A percentile compares a stretch with the other conserved stretches of the same genome.
Evolutionary conservation across 148 eudicot species (phyloP).

Genomic region (Rhododendron henanense): DNA sequence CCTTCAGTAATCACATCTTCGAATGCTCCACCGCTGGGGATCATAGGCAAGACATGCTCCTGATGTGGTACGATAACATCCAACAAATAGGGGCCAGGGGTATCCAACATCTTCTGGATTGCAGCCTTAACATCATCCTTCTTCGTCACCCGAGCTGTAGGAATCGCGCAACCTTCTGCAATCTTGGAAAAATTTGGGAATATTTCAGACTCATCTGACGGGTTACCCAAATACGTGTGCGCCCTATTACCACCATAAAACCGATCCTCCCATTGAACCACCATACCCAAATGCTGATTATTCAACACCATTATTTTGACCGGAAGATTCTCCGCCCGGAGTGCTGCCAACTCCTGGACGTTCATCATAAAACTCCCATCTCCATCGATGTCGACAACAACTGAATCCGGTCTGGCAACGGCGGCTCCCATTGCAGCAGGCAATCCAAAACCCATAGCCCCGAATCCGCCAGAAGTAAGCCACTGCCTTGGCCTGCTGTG

Average conservation of each 20-base stretch:
- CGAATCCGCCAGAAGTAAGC: slow-evolving; percentile 32
- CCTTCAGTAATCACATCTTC: too few relatives aligned
- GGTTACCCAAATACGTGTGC: slow-evolving; percentile 52
- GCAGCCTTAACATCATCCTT: slow-evolving; percentile 11
- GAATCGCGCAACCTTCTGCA: slow-evolving; percentile 47
- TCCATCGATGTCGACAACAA: slow-evolving; percentile 35
- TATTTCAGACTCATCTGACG: slow-evolving; percentile 25
- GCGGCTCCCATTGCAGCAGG: slow-evolving; percentile 62
- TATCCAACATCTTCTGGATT: too few relatives aligned
- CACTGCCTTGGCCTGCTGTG: slow-evolving; percentile 31
- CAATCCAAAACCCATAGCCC: slow-evolving; percentile 67
- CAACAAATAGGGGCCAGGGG: too few relatives aligned
- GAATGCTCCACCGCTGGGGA: too few relatives aligned
- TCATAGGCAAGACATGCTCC: too few relatives aligned
- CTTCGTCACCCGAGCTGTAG: neutral
- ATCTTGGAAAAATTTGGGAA: slow-evolving; percentile 51
- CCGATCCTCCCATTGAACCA: slow-evolving; percentile 58
- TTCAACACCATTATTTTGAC: slow-evolving; percentile 54
- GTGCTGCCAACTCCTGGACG: slow-evolving; percentile 53
- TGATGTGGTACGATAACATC: too few relatives aligned
- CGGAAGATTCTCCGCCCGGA: slow-evolving; percentile 45
- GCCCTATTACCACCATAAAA: slow-evolving; percentile 53
- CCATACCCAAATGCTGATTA: slow-evolving; percentile 65
- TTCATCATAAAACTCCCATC: slow-evolving; percentile 46
- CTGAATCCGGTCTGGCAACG: slow-evolving; percentile 42